These are phyloP conservation scores for Hemileccinum impolitum DNA, from an alignment of 768 basidiomycete genomes.

Conservation along the genomic window DNA sequence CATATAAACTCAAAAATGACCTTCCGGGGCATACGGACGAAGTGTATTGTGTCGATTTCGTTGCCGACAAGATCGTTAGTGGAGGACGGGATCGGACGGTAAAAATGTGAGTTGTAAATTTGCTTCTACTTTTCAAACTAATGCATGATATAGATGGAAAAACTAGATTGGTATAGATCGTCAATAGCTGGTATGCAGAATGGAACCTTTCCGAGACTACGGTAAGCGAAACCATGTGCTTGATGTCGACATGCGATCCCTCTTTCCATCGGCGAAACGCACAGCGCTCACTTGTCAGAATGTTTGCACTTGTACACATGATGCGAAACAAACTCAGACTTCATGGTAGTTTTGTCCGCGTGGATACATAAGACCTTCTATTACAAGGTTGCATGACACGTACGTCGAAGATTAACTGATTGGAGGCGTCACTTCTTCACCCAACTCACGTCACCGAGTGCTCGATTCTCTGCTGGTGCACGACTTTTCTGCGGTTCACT, in stretches of 20 bases:
- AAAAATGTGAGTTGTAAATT: conserved; percentile 70
- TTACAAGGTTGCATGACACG: too few relatives aligned
- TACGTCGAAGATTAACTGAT: too few relatives aligned
- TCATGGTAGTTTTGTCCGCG: too few relatives aligned
- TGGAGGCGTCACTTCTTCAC: too few relatives aligned
- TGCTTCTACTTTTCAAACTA: not conserved
- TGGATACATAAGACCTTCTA: too few relatives aligned
- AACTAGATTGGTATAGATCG: conserved; percentile 16
- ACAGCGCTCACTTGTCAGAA: not conserved
- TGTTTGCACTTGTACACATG: not conserved
- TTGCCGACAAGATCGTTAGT: conserved; percentile 98
- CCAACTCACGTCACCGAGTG: too few relatives aligned
- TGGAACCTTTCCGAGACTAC: not conserved
- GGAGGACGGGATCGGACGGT: conserved; percentile 90
- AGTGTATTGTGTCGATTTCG: conserved; percentile 98
- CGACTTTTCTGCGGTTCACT: too few relatives aligned
- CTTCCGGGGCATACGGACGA: conserved; percentile 96
- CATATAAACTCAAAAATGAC: conserved; percentile 91
- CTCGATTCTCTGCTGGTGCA: too few relatives aligned
- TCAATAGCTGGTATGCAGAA: not conserved
- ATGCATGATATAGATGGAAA: conserved; percentile 26
- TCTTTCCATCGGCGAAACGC: not conserved
- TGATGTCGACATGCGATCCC: not conserved
- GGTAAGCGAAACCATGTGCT: not conserved
- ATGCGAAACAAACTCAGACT: too few relatives aligned